A percentile compares a stretch with the other conserved stretches of the same genome.
Conservation (phyloP, 108 stramenopile species). For the Cyclostephanos tholiformis region DNA sequence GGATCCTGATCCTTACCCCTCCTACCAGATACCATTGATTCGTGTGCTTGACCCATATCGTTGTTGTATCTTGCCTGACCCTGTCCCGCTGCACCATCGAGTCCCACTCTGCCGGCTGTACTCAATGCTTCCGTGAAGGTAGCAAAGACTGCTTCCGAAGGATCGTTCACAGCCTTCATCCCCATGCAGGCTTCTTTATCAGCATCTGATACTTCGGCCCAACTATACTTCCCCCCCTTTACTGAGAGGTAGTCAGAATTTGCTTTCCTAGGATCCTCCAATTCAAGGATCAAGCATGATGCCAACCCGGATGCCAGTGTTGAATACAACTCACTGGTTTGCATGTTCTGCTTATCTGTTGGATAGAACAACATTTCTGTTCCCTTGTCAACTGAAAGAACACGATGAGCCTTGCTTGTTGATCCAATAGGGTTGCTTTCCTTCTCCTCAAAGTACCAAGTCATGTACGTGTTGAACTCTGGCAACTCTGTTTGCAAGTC, state of each 20-base stretch:
- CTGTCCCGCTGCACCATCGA: conserved; percentile 1
- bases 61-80: conserved; percentile 22
- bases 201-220: too few species aligned
- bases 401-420: not conserved
- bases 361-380: not conserved
- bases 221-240: too few species aligned
- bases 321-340: not conserved
- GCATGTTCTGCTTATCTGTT: not conserved
- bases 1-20: too few species aligned
- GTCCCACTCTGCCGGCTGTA: not conserved
- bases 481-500: not conserved
- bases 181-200: too few species aligned
- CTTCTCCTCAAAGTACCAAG: conserved; percentile 15
- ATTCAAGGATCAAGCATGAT: not conserved
- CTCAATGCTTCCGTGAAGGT: conserved; percentile 10
- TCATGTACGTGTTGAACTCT: conserved; percentile 8
- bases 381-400: conserved; percentile 4
- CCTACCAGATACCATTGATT: too few species aligned
- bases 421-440: conserved; percentile 6
- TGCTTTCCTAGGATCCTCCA: not conserved
- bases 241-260: not conserved
- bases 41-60: too few species aligned
- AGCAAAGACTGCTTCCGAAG: conserved; percentile 3
- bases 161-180: too few species aligned
- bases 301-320: not conserved